Evolutionary conservation across 2,329 filamentous ascomycete species (phyloP).

Genomic region (Xylariales sp.): DNA sequence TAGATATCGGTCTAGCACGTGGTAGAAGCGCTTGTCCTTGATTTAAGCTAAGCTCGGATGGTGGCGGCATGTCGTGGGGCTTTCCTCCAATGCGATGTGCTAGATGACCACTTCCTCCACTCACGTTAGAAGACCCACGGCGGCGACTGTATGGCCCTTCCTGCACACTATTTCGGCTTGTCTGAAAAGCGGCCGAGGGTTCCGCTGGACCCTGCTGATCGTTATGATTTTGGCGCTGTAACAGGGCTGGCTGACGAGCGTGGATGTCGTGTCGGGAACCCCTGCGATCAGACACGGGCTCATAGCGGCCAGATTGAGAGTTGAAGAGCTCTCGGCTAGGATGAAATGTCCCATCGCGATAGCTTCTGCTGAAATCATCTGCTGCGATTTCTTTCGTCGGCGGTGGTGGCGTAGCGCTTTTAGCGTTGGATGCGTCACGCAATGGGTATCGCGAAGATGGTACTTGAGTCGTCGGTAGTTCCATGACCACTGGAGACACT

Average conservation of each 20-base stretch:
- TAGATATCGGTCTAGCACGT: conserved; percentile 62
- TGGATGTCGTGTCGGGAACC: conserved; percentile 75
- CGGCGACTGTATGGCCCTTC: conserved; percentile 78
- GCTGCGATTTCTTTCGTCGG: conserved; percentile 85
- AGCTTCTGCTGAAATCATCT: conserved; percentile 90
- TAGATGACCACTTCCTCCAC: conserved; percentile 81
- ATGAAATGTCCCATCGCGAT: conserved; percentile 75
- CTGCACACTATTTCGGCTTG: conserved; percentile 73
- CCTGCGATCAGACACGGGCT: conserved; percentile 85
- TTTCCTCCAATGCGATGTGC: conserved; percentile 65
- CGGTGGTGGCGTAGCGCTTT: conserved; percentile 63
- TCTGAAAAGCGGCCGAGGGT: conserved; percentile 88
- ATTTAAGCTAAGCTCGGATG: conserved; percentile 53
- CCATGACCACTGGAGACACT: conserved; percentile 74
- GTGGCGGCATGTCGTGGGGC: conserved; percentile 57
- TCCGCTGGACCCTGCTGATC: conserved; percentile 77
- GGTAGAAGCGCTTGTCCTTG: conserved; percentile 49
- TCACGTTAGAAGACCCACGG: conserved; percentile 90
- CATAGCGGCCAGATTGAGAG: conserved; percentile 93
- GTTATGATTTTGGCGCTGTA: conserved; percentile 77
- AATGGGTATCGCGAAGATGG: conserved; percentile 59
- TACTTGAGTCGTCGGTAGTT: conserved; percentile 57
- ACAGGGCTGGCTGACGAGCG: conserved; percentile 77
- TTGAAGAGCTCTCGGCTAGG: conserved; percentile 86
- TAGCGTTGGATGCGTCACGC: conserved; percentile 67